Conservation (phyloP, 768 basidiomycete genomes). For the Sarcodon aspratus region DNA sequence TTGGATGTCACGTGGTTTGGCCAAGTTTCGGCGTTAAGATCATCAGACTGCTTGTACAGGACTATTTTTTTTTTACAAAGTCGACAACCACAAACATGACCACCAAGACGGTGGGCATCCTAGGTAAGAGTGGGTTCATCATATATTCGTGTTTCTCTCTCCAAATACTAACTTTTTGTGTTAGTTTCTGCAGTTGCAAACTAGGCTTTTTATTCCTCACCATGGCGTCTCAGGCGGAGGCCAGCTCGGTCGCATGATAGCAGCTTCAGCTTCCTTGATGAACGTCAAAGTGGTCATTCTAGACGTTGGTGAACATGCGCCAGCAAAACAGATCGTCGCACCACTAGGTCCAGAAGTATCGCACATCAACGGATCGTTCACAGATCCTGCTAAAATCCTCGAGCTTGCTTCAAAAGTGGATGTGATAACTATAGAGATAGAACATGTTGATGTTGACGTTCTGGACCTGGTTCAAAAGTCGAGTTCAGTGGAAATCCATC, state of each 20-base stretch:
- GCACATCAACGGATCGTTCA: conserved; percentile 87
- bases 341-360: conserved; percentile 32
- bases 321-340: conserved; percentile 82
- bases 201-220: background rate
- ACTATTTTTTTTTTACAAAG: no score
- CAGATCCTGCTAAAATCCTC: conserved; percentile 66
- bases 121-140: conserved; percentile 24
- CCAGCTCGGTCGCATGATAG: conserved; percentile 96
- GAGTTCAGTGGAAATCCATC: conserved; percentile 37
- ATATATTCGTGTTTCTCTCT: background rate
- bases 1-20: no score
- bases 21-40: no score
- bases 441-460: conserved; percentile 79
- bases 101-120: conserved; percentile 20
- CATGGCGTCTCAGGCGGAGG: conserved; percentile 63
- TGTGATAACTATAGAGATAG: conserved; percentile 90
- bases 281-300: conserved; percentile 79
- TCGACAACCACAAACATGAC: no score
- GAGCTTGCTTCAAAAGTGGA: conserved; percentile 75
- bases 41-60: no score
- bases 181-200: conserved; percentile 1
- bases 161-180: background rate
- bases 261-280: conserved; percentile 77
- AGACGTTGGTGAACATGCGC: conserved; percentile 67
- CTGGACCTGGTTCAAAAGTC: conserved; percentile 47